Evolutionary conservation across 2,329 filamentous ascomycete genomes (phyloP).

Genomic region (Neoscytalidium dimidiatum): DNA sequence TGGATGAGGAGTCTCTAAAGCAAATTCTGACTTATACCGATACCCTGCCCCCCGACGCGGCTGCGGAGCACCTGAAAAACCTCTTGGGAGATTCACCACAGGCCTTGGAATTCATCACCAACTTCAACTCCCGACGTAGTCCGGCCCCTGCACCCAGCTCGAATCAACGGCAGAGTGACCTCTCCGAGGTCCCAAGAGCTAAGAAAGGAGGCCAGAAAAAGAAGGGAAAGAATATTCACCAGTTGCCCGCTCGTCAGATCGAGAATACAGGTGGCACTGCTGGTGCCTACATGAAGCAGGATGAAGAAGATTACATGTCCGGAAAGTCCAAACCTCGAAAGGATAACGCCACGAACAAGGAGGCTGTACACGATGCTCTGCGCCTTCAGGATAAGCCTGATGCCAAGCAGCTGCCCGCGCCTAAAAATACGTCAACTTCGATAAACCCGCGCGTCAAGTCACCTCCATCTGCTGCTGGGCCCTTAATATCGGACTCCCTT

Average conservation of each 20-base stretch:
- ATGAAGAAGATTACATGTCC: constrained; percentile 73
- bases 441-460: constrained; percentile 49
- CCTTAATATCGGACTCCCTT: constrained; percentile 74
- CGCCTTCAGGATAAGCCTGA: constrained; percentile 55
- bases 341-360: constrained; percentile 29
- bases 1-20: constrained; percentile 80
- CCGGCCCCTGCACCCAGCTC: constrained; percentile 28
- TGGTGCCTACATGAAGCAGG: constrained; percentile 76
- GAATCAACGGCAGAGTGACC: constrained; percentile 1
- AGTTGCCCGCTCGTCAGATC: constrained; percentile 41
- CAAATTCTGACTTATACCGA: constrained; percentile 83
- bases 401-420: constrained; percentile 37
- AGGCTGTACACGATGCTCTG: constrained; percentile 44
- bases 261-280: constrained; percentile 64
- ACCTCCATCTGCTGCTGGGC: constrained; percentile 71
- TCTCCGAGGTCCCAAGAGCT: constrained; percentile 31
- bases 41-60: constrained; percentile 73
- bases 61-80: constrained; percentile 82
- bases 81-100: constrained; percentile 84
- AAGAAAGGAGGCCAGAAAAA: constrained; percentile 38
- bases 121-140: constrained; percentile 69
- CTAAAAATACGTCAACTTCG: constrained; percentile 22
- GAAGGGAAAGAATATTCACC: constrained; percentile 42
- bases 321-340: constrained; percentile 41
- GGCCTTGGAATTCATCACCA: constrained; percentile 69